A percentile compares a stretch with the other conserved stretches of the same genome.
phyloP scores from a whole-genome alignment of 2,329 filamentous ascomycete genomes.

The Alternaria sp. region DNA sequence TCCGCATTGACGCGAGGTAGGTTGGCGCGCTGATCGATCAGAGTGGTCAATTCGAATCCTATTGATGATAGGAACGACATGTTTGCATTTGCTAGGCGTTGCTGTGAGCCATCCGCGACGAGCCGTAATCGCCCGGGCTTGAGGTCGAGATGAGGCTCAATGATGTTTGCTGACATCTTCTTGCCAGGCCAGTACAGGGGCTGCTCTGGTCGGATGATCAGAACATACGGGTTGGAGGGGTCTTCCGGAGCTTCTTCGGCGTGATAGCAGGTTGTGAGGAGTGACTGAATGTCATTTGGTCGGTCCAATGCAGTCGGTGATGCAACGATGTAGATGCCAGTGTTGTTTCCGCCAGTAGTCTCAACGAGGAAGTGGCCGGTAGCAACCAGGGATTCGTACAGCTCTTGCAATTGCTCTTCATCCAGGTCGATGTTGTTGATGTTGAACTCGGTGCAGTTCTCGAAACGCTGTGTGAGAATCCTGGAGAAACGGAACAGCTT shows the following conservation, averaged over 20 bases:
- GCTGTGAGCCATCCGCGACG: conserved; percentile 85
- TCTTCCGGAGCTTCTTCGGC: conserved; percentile 75
- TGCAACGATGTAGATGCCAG: conserved; percentile 80
- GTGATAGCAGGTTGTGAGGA: conserved; percentile 81
- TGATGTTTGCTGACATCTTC: conserved; percentile 73
- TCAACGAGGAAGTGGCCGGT: conserved; percentile 90
- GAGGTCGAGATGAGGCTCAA: conserved; percentile 82
- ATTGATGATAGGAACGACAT: conserved; percentile 78
- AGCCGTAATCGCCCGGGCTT: conserved; percentile 86
- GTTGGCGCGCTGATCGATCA: conserved; percentile 92
- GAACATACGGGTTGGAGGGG: conserved; percentile 79
- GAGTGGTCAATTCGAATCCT: conserved; percentile 83
- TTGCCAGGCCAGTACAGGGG: conserved; percentile 82
- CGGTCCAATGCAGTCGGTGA: conserved; percentile 79
- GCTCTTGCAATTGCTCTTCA: conserved; percentile 72
- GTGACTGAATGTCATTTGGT: conserved; percentile 81
- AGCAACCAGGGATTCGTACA: conserved; percentile 81
- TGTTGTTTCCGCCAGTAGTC: conserved; percentile 71
- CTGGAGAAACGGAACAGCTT: conserved; percentile 96
- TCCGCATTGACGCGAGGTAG: conserved; percentile 90
- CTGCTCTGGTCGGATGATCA: conserved; percentile 84
- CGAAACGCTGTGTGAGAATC: conserved; percentile 90
- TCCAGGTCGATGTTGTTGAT: conserved; percentile 76
- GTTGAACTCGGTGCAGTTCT: conserved; percentile 95
- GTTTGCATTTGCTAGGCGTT: conserved; percentile 80